These are phyloP conservation scores for Colletotrichum trifolii DNA, from an alignment of 2,329 filamentous ascomycete genomes.

Conservation along the genomic window DNA sequence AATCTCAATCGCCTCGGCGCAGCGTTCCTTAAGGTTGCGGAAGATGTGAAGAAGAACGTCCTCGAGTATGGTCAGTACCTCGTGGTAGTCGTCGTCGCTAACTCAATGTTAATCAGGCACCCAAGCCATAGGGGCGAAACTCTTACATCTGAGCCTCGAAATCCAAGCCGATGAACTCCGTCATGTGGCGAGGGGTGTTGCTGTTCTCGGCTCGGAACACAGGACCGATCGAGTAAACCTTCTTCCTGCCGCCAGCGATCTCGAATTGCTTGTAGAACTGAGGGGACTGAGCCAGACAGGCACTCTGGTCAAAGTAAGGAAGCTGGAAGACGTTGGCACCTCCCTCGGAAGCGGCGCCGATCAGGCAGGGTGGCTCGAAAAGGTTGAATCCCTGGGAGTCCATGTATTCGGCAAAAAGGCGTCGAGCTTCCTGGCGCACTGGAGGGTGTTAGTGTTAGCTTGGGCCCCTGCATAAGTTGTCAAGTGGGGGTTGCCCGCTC, in stretches of 20 bases:
- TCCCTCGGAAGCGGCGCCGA: conserved; percentile 91
- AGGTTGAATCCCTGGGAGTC: conserved; percentile 49
- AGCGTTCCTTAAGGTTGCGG: conserved; percentile 56
- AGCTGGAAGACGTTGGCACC: conserved; percentile 92
- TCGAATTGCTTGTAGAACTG: conserved; percentile 92
- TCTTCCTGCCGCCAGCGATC: conserved; percentile 81
- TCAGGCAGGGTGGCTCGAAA: conserved; percentile 90
- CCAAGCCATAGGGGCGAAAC: too few species aligned
- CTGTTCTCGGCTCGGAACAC: conserved; percentile 90
- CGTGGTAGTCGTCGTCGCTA: conserved; percentile 71
- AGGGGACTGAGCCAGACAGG: conserved; percentile 82
- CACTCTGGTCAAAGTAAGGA: conserved; percentile 87
- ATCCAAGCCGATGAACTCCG: conserved; percentile 90
- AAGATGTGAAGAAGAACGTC: conserved; percentile 21
- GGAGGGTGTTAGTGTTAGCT: conserved; percentile 20
- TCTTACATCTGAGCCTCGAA: conserved; percentile 82
- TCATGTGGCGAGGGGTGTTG: conserved; percentile 87
- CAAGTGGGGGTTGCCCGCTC: too few species aligned
- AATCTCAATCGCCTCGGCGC: conserved; percentile 77
- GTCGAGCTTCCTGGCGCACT: conserved; percentile 54
- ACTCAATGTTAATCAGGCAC: too few species aligned
- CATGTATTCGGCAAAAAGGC: conserved; percentile 45
- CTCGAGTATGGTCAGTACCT: conserved; percentile 25
- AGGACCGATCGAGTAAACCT: conserved; percentile 81
- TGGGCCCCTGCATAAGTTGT: not conserved